Base-by-base conservation (phyloP, 805 yeast genomes). In the Ogataea naganishii region DNA sequence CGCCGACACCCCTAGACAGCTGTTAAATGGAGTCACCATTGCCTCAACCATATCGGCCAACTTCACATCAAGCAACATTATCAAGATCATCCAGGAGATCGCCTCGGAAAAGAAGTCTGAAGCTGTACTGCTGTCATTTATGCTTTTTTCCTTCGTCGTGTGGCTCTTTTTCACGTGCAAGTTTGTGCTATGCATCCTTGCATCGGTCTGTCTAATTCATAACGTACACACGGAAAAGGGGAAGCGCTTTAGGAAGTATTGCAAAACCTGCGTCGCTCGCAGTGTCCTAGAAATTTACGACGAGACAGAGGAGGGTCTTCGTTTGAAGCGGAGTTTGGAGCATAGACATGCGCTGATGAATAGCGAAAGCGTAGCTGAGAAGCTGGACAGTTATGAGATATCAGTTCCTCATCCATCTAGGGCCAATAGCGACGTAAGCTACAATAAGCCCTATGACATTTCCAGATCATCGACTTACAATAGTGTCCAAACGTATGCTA, bases 1-100 rank as follows among this genome's bases (percentile, higher is more conserved):
- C 26, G 86, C 94, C 0, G 95, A 85, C 41, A 67, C 86, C 12
- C 96, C 96, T 15, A 72, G 96, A 54, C 95, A 85, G 54, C 77
- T 82, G 2, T 70, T 85, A 38, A 85, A 85, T 47, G 80, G 86
- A 17, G 59, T 81, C 41, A 83, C 96, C 7, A 62, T 60, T 39
- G 72, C 72, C 32, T 73, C 69, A 22, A 59, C 74, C 1, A 58
- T 64, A 20, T 69, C 69, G 11, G 66, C 60, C 30, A 37, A 50
- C 23, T 59, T 62, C 37, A 60, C 65, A 31, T 42, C 49, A 11
- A 37, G 45, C 16, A 44, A 55, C 29, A 64, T 66, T 34, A 58
- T 67, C 21, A 39, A 49, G 6, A 72, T 75, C 25, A 66, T 84
- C 27, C 59, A 62, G 38, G 39, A 52, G 3, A 70, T 82, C 11